A percentile compares a stretch with the other conserved stretches of the same genome.
Conservation (phyloP, 2,329 filamentous ascomycete genomes). For the Dendrostoma leiphaemia region DNA sequence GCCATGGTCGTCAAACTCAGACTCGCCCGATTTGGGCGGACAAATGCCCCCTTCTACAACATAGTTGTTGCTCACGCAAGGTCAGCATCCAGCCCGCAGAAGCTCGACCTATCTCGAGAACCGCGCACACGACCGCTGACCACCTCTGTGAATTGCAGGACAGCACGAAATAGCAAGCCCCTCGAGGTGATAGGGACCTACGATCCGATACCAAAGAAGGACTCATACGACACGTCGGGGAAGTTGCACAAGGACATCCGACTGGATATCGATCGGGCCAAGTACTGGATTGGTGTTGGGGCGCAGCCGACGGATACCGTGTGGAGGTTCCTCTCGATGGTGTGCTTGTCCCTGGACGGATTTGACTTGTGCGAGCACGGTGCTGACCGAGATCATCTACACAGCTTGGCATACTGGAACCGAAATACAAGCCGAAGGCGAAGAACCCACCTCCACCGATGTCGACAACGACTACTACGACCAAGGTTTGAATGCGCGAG, state of each 20-base stretch:
- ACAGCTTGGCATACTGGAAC: conserved; percentile 36
- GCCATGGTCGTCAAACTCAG: conserved; percentile 91
- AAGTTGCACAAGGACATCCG: conserved; percentile 88
- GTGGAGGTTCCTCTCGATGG: conserved; percentile 84
- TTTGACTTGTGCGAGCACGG: background rate
- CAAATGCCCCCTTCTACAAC: conserved; percentile 91
- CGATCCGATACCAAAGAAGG: conserved; percentile 63
- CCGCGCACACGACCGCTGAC: background rate
- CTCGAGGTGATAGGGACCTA: conserved; percentile 89
- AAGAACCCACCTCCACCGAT: conserved; percentile 16
- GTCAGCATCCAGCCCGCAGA: conserved; percentile 44
- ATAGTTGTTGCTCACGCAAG: conserved; percentile 93
- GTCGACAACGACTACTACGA: conserved; percentile 3
- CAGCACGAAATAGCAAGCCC: conserved; percentile 82
- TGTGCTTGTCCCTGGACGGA: conserved; percentile 32
- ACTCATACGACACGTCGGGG: conserved; percentile 59
- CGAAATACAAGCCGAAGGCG: conserved; percentile 32
- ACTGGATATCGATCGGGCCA: conserved; percentile 75
- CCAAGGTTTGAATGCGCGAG: conserved; percentile 4
- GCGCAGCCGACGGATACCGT: conserved; percentile 90
- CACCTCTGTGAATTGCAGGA: conserved; percentile 45
- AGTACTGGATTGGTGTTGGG: conserved; percentile 96
- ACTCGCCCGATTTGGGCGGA: conserved; percentile 87
- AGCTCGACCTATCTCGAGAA: background rate
- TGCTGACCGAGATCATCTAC: conserved; percentile 6